Evolutionary conservation across 176 grass and related monocot species (phyloP).

Genomic region (Aegilops speltoides): DNA sequence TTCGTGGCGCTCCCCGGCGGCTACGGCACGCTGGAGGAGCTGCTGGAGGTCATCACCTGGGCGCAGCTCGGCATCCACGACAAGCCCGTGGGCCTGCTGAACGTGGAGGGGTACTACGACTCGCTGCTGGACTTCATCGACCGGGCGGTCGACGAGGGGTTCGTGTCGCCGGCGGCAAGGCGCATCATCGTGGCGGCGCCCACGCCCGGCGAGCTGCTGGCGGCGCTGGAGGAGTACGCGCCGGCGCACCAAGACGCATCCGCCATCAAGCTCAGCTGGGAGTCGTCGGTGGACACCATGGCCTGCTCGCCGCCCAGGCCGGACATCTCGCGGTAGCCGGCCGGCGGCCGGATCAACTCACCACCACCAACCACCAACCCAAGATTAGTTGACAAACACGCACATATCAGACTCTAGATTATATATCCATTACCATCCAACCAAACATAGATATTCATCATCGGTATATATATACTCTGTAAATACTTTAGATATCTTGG

Average conservation of each 20-base stretch:
- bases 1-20: conserved; percentile 74
- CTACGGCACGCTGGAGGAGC: conserved; percentile 47
- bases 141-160: conserved; percentile 55
- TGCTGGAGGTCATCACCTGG: conserved; percentile 59
- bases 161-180: conserved; percentile 40
- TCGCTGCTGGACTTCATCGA: conserved; percentile 58
- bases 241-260: background rate
- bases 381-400: background rate
- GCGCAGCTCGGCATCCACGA: conserved; percentile 63
- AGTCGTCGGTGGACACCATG: background rate
- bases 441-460: background rate
- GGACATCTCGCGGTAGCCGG: background rate
- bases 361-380: background rate
- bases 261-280: background rate
- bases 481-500: no score
- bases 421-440: background rate
- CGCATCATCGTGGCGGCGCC: conserved; percentile 38
- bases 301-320: background rate
- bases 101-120: conserved; percentile 73
- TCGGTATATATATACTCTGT: no score
- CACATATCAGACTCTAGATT: background rate
- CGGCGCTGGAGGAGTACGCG: background rate
- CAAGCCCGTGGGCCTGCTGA: conserved; percentile 62
- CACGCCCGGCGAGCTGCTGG: conserved; percentile 33
- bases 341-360: background rate